Evolutionary conservation across 371 early-diverging fungal genomes (phyloP).

Genomic region (Mortierella polycephala): DNA sequence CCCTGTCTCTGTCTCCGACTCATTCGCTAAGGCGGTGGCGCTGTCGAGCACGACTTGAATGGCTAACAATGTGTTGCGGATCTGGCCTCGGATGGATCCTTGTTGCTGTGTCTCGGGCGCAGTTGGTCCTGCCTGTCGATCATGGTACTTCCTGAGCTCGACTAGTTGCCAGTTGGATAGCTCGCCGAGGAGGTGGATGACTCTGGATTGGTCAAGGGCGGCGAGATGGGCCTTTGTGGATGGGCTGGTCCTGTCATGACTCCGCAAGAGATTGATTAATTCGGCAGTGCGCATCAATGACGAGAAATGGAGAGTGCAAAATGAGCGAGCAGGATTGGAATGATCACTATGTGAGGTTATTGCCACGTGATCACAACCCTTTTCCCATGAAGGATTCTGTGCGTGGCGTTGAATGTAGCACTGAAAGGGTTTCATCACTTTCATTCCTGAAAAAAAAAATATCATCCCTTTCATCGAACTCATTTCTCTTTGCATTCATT

Average conservation of each 20-base stretch:
- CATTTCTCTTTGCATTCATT: not conserved
- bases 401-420: too few species aligned
- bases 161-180: constrained; percentile 39
- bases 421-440: too few species aligned
- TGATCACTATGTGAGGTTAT: not conserved
- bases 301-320: not conserved
- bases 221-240: constrained; percentile 12
- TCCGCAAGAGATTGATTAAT: constrained; percentile 37
- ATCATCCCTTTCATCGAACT: too few species aligned
- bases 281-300: constrained; percentile 43
- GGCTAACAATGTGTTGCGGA: constrained; percentile 29
- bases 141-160: constrained; percentile 35
- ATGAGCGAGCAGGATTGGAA: not conserved
- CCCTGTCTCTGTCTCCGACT: not conserved
- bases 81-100: constrained; percentile 25
- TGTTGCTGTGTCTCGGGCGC: constrained; percentile 24
- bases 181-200: constrained; percentile 45
- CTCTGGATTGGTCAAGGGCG: constrained; percentile 13
- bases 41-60: constrained; percentile 25
- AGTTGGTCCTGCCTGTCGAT: constrained; percentile 2
- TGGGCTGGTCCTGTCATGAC: constrained; percentile 20
- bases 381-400: too few species aligned
- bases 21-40: not conserved
- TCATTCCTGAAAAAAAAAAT: too few species aligned
- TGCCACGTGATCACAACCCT: too few species aligned